Evolutionary conservation across 345 rosid species (phyloP).

Genomic region (Moricandia moricandioides): DNA sequence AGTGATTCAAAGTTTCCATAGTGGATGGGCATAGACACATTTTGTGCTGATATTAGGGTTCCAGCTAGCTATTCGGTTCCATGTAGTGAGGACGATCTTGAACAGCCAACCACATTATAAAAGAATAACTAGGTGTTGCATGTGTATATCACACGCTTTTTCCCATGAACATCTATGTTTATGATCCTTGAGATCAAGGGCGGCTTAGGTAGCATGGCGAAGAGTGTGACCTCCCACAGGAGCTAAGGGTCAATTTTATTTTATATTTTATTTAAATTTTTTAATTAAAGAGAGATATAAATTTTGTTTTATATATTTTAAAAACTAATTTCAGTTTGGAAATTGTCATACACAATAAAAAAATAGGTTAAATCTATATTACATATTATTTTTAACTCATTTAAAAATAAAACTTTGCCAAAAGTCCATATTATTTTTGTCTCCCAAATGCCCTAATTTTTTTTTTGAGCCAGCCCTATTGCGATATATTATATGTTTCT

Average conservation of each 20-base stretch:
- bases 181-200: not conserved
- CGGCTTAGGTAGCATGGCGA: not conserved
- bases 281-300: not conserved
- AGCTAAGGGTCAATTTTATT: not conserved
- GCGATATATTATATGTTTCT: constrained; percentile 9
- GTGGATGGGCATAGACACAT: too few relatives aligned
- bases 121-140: not conserved
- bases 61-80: too few relatives aligned
- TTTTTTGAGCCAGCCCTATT: not conserved
- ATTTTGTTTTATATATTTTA: not conserved
- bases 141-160: not conserved
- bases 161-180: not conserved
- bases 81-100: too few relatives aligned
- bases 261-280: too few relatives aligned
- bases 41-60: too few relatives aligned
- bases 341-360: too few relatives aligned
- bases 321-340: not conserved
- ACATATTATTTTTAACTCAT: too few relatives aligned
- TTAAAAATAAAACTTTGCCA: too few relatives aligned
- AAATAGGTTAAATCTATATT: too few relatives aligned
- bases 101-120: too few relatives aligned
- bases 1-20: too few relatives aligned
- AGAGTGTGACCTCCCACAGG: not conserved
- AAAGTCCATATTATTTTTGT: too few relatives aligned
- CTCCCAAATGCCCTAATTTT: not conserved